phyloP scores from a whole-genome alignment of 768 basidiomycete species.

The Heimioporus sp. region DNA sequence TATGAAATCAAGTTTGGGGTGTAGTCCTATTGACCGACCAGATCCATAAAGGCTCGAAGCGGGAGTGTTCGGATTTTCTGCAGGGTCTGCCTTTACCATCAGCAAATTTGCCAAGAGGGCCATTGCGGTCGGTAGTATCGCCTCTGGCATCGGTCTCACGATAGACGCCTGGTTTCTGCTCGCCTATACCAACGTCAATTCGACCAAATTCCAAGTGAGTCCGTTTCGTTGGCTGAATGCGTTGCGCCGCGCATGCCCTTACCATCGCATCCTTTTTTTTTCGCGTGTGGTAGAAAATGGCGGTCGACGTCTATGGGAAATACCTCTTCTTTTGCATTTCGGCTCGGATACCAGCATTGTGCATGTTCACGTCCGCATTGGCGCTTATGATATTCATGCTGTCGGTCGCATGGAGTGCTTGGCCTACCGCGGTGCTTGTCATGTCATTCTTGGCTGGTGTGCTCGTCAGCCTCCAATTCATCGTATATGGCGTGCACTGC shows the following conservation, averaged over 20 bases:
- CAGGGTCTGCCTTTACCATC: conserved; percentile 50
- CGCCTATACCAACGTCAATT: conserved; percentile 53
- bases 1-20: conserved; percentile 24
- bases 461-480: conserved; percentile 62
- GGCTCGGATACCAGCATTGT: conserved; percentile 59
- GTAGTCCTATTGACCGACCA: not conserved
- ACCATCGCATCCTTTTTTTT: not conserved
- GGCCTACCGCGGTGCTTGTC: conserved; percentile 60
- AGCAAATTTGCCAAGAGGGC: conserved; percentile 45
- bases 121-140: conserved; percentile 55
- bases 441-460: conserved; percentile 58
- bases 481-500: conserved; percentile 50
- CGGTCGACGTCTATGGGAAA: conserved; percentile 54
- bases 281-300: conserved; percentile 15
- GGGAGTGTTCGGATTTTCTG: conserved; percentile 62
- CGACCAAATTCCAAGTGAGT: conserved; percentile 54
- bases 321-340: conserved; percentile 72
- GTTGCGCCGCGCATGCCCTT: too few species aligned
- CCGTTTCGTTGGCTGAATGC: too few species aligned
- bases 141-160: conserved; percentile 64
- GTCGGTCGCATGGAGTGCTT: conserved; percentile 59
- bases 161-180: conserved; percentile 67
- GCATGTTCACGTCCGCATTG: conserved; percentile 55
- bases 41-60: conserved; percentile 38
- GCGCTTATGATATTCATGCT: conserved; percentile 60